These are phyloP conservation scores for Ceratocystis albifundus DNA, from an alignment of 2,329 filamentous ascomycete genomes.

Conservation along the genomic window DNA sequence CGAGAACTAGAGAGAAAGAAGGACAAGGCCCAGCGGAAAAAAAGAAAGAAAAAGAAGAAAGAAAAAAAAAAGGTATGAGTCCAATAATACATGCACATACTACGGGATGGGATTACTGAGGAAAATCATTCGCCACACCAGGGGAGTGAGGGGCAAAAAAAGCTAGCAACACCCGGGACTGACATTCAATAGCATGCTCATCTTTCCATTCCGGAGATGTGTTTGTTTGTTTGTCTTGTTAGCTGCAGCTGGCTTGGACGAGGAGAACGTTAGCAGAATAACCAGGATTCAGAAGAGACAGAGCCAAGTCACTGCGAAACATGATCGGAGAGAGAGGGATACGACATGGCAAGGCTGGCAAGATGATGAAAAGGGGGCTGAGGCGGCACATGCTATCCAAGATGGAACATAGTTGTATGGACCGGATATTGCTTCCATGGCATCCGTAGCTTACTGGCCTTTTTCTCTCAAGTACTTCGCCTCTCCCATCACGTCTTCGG, in stretches of 20 bases:
- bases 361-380: conserved; percentile 3
- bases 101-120: no score
- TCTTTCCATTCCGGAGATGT: no score
- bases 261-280: background rate
- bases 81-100: no score
- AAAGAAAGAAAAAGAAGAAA: no score
- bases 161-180: no score
- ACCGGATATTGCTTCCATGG: background rate
- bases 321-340: background rate
- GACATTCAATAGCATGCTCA: no score
- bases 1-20: background rate
- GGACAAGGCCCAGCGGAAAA: no score
- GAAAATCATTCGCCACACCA: no score
- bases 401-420: background rate
- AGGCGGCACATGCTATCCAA: conserved; percentile 3
- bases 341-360: background rate
- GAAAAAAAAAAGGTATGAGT: no score
- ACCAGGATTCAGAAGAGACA: background rate
- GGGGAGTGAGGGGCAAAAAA: no score
- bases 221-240: no score
- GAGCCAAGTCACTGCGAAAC: background rate
- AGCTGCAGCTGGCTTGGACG: no score
- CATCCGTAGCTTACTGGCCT: background rate
- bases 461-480: background rate
- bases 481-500: background rate